Evolutionary conservation across 2,329 filamentous ascomycete species (phyloP), one percentile per base, ranked within the genome.

Genomic region (Fusarium secorum): DNA sequence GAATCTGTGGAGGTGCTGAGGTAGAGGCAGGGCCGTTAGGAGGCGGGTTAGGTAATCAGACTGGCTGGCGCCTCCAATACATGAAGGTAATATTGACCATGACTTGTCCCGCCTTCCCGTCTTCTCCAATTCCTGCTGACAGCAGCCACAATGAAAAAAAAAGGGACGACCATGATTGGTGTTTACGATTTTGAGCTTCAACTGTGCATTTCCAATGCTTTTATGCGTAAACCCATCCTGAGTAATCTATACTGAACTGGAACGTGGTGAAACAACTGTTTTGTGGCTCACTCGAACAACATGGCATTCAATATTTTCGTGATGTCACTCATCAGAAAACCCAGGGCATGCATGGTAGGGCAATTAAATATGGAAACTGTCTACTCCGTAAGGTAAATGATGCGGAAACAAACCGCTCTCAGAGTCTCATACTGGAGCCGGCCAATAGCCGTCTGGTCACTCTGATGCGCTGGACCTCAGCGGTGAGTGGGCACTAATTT

Each of bases 1-100:
- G 32, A 48, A 18, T 67, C 75, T 75, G 76, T 75, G 78, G 69
- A 76, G 76, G 60, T 73, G 70, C 55, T 49, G 72, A 48, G n/a
- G 28, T 17, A 48, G 42, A 45, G 52, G 52, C 59, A 72, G 75
- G 73, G 75, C 75, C 66, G 52, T 60, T 61, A 56, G 65, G 36
- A 56, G 41, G 45, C 49, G 44, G 39, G 64, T 72, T 71, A 72
- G 63, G 60, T 57, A 68, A 67, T 60, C 58, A 58, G 11, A n/a
- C 45, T 44, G 38, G 28, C 45, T 44, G 38, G 28, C 49, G 24
- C 56, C 56, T 32, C 26, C 28, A 32, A 48, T 56, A 44, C 5
- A 7, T 45, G 49, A 20, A 36, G 36, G 20, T 39, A 28, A 10
- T 41, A 49, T 35, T 46, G 30, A n/a, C 33, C 35, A 36, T 55